These are phyloP conservation scores for Macrolepiota dolichaula DNA, from an alignment of 768 basidiomycete species.

Conservation along the genomic window DNA sequence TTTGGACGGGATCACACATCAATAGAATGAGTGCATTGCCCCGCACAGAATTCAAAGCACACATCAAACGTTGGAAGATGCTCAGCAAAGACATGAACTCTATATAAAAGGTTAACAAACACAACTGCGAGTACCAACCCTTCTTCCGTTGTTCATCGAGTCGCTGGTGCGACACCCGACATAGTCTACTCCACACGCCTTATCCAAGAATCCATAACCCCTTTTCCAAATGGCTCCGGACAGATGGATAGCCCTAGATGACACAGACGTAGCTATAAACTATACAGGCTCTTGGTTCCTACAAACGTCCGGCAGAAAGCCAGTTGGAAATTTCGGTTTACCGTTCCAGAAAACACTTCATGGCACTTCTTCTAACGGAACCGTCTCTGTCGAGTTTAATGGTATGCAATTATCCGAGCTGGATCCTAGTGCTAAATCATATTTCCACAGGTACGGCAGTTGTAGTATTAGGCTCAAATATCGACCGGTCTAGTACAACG, in stretches of 20 bases:
- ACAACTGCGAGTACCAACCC: too few species aligned
- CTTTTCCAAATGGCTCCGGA: background rate
- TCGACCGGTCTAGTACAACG: background rate
- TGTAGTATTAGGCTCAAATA: conserved; percentile 16
- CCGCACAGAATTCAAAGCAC: too few species aligned
- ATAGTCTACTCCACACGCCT: too few species aligned
- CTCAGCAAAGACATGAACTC: too few species aligned
- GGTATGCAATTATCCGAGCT: background rate
- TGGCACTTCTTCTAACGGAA: background rate
- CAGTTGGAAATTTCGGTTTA: background rate
- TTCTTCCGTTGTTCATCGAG: too few species aligned
- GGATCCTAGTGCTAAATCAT: background rate
- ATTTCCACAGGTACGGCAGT: conserved; percentile 13
- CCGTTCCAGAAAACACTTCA: background rate
- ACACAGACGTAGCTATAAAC: background rate
- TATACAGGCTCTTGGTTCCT: background rate
- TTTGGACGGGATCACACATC: too few species aligned
- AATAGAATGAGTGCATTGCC: too few species aligned
- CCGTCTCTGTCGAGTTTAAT: background rate
- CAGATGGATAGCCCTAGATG: background rate
- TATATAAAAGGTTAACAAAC: too few species aligned
- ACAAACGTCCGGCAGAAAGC: background rate
- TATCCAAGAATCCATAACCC: too few species aligned
- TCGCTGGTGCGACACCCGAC: too few species aligned
- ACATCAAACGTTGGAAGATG: too few species aligned